phyloP scores from a whole-genome alignment of 441 rosid species.

The Populus hybrid region DNA sequence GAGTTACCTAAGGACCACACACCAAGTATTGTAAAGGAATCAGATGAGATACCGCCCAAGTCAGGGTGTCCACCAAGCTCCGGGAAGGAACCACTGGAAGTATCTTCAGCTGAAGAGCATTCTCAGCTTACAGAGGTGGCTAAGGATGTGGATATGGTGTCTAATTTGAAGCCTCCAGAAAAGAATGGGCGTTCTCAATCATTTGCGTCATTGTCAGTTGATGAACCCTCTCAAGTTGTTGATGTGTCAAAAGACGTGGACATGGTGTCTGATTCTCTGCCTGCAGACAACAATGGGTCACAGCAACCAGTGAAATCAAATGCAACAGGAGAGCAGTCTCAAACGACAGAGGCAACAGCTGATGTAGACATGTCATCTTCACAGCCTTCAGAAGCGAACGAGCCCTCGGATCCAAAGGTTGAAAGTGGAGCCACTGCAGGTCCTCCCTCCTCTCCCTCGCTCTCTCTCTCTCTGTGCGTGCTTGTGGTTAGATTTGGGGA shows the following conservation, averaged over 20 bases:
- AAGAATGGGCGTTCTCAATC: slow-evolving; percentile 38
- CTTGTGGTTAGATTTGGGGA: background rate
- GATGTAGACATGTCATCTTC: slow-evolving; percentile 44
- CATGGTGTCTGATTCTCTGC: slow-evolving; percentile 35
- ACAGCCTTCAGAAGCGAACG: slow-evolving; percentile 25
- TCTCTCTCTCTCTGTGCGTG: background rate
- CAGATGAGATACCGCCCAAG: slow-evolving; percentile 26
- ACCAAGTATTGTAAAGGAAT: slow-evolving; percentile 25
- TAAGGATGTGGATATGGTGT: slow-evolving; percentile 32
- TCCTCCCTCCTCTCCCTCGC: background rate
- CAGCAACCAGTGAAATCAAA: slow-evolving; percentile 18
- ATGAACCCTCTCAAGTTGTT: slow-evolving; percentile 32
- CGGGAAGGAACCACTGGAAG: slow-evolving; percentile 29
- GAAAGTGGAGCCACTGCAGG: slow-evolving; percentile 53
- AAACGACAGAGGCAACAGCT: slow-evolving; percentile 31
- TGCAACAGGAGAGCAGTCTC: slow-evolving; percentile 28
- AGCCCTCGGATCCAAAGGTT: slow-evolving; percentile 29
- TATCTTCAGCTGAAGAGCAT: slow-evolving; percentile 31
- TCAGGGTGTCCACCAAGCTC: slow-evolving; percentile 27
- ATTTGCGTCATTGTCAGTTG: slow-evolving; percentile 30
- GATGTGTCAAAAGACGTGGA: slow-evolving; percentile 43
- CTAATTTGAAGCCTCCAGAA: slow-evolving; percentile 30
- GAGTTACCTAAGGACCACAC: slow-evolving; percentile 32
- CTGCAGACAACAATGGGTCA: slow-evolving; percentile 34
- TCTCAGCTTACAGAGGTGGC: slow-evolving; percentile 28